phyloP scores from a whole-genome alignment of 2,329 filamentous ascomycete species.

The Aspergillus fumigatus region DNA sequence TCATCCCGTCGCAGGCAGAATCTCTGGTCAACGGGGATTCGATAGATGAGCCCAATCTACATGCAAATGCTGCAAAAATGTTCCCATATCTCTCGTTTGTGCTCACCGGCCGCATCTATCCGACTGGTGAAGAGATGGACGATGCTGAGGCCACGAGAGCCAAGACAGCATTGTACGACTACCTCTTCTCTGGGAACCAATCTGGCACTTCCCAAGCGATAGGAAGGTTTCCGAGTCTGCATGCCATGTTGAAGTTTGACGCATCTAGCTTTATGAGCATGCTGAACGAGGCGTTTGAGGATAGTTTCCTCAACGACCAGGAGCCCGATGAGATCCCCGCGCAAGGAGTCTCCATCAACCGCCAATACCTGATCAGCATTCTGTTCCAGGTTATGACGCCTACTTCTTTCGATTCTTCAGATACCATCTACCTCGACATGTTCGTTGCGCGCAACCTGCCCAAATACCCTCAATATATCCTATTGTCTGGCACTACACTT shows the following conservation, averaged over 20 bases:
- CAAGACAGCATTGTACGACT: slow-evolving; percentile 87
- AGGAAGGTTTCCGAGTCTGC: slow-evolving; percentile 79
- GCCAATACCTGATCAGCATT: slow-evolving; percentile 89
- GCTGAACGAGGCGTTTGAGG: slow-evolving; percentile 95
- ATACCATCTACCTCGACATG: slow-evolving; percentile 96
- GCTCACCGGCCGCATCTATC: slow-evolving; percentile 86
- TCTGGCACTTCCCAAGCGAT: slow-evolving; percentile 48
- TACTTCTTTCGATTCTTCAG: slow-evolving; percentile 65
- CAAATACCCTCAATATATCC: slow-evolving; percentile 93
- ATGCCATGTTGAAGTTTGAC: slow-evolving; percentile 81
- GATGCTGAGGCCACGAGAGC: slow-evolving; percentile 69
- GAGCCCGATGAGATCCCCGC: slow-evolving; percentile 57
- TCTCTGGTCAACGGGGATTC: slow-evolving; percentile 38
- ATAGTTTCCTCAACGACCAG: slow-evolving; percentile 82
- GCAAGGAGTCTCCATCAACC: slow-evolving; percentile 64
- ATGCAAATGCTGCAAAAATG: slow-evolving; percentile 73
- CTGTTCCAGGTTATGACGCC: slow-evolving; percentile 81
- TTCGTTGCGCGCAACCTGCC: slow-evolving; percentile 93
- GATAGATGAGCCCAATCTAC: slow-evolving; percentile 53
- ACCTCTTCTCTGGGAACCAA: slow-evolving; percentile 77
- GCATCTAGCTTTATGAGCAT: slow-evolving; percentile 90
- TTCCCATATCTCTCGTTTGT: slow-evolving; percentile 93
- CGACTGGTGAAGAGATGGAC: slow-evolving; percentile 70
- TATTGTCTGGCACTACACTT: slow-evolving; percentile 80
- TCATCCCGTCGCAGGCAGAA: slow-evolving; percentile 24